Evolutionary conservation across 2,329 filamentous ascomycete species (phyloP).

Genomic region (Aspergillus chevalieri): DNA sequence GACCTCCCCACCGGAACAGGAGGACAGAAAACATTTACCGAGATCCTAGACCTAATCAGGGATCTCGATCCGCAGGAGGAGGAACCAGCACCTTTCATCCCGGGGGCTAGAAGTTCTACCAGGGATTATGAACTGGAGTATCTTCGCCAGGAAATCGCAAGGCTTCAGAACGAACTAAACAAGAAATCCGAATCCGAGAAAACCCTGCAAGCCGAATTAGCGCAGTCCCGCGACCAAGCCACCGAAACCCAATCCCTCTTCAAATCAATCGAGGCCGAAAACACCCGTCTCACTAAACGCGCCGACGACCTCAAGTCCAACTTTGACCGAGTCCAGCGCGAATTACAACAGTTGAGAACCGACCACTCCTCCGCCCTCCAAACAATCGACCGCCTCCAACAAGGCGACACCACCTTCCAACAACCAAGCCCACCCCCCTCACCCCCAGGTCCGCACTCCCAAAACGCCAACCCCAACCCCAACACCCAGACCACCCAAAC

Average conservation of each 20-base stretch:
- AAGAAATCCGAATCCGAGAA: slow-evolving; percentile 23
- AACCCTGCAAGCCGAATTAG: slow-evolving; percentile 29
- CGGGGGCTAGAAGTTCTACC: slow-evolving; percentile 13
- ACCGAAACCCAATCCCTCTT: slow-evolving; percentile 32
- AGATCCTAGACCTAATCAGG: slow-evolving; percentile 36
- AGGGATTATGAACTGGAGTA: slow-evolving; percentile 16
- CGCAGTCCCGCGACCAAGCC: slow-evolving; percentile 30
- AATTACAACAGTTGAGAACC: slow-evolving; percentile 24
- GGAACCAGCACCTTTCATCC: slow-evolving; percentile 7
- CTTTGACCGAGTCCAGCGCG: slow-evolving; percentile 25
- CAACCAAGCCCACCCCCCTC: slow-evolving; percentile 27
- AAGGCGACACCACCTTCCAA: slow-evolving; percentile 18
- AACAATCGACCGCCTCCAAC: slow-evolving; percentile 25
- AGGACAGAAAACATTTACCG: slow-evolving; percentile 29
- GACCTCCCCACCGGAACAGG: slow-evolving; percentile 27
- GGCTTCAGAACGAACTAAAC: slow-evolving; percentile 24
- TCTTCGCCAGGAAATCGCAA: slow-evolving; percentile 23
- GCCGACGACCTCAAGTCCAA: slow-evolving; percentile 29
- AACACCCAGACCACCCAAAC: slow-evolving; percentile 3
- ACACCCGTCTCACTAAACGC: slow-evolving; percentile 29
- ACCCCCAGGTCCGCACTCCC: slow-evolving; percentile 15
- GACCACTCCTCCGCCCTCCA: slow-evolving; percentile 26
- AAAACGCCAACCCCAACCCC: background rate
- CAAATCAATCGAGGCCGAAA: slow-evolving; percentile 35
- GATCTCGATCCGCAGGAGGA: slow-evolving; percentile 21